phyloP scores from a whole-genome alignment of 768 basidiomycete genomes.

The Phaffia tasmanica region DNA sequence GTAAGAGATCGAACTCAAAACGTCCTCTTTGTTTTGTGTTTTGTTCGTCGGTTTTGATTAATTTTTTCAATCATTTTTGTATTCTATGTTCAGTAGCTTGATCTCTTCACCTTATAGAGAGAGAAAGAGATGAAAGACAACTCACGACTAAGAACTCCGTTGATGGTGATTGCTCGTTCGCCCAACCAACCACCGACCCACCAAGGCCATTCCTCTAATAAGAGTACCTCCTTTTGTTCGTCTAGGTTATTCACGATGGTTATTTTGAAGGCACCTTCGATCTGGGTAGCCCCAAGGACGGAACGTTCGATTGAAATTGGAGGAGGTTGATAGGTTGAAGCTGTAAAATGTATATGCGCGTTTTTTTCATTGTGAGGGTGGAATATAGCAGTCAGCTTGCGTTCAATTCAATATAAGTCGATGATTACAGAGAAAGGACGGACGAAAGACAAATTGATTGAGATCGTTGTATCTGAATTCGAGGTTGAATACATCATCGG shows the following conservation, averaged over 20 bases:
- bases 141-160: slow-evolving; percentile 38
- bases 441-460: background rate
- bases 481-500: slow-evolving; percentile 9
- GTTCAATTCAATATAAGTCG: too few species aligned
- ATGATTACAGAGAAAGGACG: background rate
- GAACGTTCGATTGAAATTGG: slow-evolving; percentile 58
- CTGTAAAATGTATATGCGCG: background rate
- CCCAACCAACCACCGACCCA: slow-evolving; percentile 78
- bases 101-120: background rate
- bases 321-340: slow-evolving; percentile 39
- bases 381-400: too few species aligned
- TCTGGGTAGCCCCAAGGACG: slow-evolving; percentile 63
- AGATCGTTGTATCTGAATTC: slow-evolving; percentile 22
- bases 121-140: slow-evolving; percentile 16
- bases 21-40: background rate
- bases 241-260: slow-evolving; percentile 52
- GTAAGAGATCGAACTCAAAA: slow-evolving; percentile 15
- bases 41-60: background rate
- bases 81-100: background rate
- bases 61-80: background rate
- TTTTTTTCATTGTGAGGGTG: too few species aligned
- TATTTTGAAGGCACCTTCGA: slow-evolving; percentile 59
- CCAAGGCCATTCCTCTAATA: slow-evolving; percentile 90
- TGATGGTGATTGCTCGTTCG: slow-evolving; percentile 51
- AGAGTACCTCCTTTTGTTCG: slow-evolving; percentile 46